Evolutionary conservation across 2,329 filamentous ascomycete species (phyloP), one percentile per base, ranked within the genome.

Genomic region (Drechslerella coelobrocha): DNA sequence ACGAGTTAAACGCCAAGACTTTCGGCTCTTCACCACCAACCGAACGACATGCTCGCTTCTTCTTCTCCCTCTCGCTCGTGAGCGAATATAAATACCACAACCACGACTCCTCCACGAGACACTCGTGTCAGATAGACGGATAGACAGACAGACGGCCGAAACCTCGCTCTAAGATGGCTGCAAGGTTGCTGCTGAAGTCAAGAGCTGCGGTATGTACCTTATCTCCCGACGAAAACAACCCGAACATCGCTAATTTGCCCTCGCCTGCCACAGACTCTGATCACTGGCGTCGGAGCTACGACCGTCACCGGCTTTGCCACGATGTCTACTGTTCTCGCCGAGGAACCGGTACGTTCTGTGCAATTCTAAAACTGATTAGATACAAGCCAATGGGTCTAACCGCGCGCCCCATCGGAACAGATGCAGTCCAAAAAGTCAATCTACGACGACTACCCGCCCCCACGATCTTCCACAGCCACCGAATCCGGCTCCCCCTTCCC

Each of bases 371-470:
- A 26, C 34, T 26, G 17, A 24, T n/a, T 17, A 41, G 19, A 61
- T 61, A 52, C 12, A 31, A 54, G 17, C 19, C 17, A 12, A 19
- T 39, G 24, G 51, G 14, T 26, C 50, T 66, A 51, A 65, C 37
- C 21, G 12, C 19, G 12, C 23, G 27, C 12, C 10, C n/a, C 43
- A 12, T 43, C 14, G 19, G 37, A 62, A 43, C 27, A 63, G n/a
- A n/a, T 48, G 12, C 72, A 84, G 81, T 73, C 77, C 69, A 84
- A 84, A 78, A 90, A 89, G 79, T 88, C 91, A 74, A 94, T 95
- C 81, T 95, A 95, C 84, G 90, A 93, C 80, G 84, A 62, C 77
- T 80, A 73, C 72, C 77, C 76, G 41, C 75, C 61, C 77, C 77
- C 73, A 76, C 77, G 60, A 61, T 59, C 75, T 76, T 17, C 72